These are phyloP conservation scores for Mucor lusitanicus DNA, from an alignment of 371 early-diverging fungal species.

Conservation along the genomic window DNA sequence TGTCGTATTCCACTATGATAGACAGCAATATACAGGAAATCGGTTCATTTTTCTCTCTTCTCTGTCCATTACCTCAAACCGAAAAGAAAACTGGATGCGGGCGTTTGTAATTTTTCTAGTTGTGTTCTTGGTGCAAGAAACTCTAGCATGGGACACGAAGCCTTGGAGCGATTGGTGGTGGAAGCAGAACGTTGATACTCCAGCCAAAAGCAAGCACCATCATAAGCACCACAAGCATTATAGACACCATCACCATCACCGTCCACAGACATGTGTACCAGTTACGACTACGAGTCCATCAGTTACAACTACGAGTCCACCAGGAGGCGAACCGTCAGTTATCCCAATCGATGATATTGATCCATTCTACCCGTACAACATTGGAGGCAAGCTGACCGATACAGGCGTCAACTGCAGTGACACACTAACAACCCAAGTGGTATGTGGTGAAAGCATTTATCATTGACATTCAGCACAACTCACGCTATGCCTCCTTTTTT, in stretches of 20 bases:
- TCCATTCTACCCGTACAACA: no score
- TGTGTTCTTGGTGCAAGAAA: neutral
- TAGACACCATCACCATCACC: neutral
- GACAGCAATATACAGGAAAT: no score
- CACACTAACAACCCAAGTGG: no score
- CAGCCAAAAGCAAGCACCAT: neutral
- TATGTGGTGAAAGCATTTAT: no score
- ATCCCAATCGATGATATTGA: no score
- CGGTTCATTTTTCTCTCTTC: no score
- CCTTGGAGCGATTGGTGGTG: neutral
- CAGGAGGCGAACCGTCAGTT: neutral
- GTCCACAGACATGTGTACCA: neutral
- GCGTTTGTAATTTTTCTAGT: neutral
- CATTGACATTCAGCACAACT: no score
- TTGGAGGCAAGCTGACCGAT: no score
- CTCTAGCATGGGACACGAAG: neutral
- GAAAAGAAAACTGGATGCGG: neutral
- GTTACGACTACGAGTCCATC: neutral
- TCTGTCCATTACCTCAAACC: no score
- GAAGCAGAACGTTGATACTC: neutral
- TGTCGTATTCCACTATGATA: no score
- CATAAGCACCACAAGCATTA: neutral
- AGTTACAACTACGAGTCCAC: neutral
- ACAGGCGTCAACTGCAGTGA: no score
- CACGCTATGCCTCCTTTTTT: neutral